Evolutionary conservation across 2,329 filamentous ascomycete species (phyloP).

Genomic region (Penicillium sp.): DNA sequence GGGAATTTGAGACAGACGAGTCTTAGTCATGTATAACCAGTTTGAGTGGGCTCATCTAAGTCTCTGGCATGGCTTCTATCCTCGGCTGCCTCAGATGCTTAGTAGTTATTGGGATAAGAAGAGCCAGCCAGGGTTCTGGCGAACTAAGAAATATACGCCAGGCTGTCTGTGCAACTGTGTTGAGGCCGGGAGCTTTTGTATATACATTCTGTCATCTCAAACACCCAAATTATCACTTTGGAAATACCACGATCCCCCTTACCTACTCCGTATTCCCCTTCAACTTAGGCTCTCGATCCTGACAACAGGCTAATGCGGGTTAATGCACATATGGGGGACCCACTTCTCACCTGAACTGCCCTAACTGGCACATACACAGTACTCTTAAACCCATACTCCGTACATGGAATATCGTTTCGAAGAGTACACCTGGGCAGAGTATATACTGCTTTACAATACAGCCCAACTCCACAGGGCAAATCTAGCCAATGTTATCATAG

Average conservation of each 20-base stretch:
- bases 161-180: neutral
- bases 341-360: neutral
- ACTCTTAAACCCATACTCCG: neutral
- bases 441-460: neutral
- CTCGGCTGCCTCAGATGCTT: neutral
- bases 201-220: neutral
- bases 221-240: neutral
- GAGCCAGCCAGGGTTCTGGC: neutral
- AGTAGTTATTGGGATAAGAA: neutral
- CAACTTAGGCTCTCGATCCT: neutral
- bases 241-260: neutral
- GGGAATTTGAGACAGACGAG: too few species aligned
- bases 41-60: neutral
- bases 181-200: neutral
- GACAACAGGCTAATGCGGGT: neutral
- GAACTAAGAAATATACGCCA: neutral
- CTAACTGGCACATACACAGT: neutral
- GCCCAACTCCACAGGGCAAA: too few species aligned
- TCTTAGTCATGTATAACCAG: too few species aligned
- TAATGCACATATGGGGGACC: neutral
- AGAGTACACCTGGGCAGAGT: neutral
- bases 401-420: neutral
- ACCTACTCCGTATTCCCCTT: neutral
- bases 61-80: neutral
- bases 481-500: neutral